Base-by-base conservation (phyloP, 352 stramenopile species). In the Pythium rhizo-oryzae region DNA sequence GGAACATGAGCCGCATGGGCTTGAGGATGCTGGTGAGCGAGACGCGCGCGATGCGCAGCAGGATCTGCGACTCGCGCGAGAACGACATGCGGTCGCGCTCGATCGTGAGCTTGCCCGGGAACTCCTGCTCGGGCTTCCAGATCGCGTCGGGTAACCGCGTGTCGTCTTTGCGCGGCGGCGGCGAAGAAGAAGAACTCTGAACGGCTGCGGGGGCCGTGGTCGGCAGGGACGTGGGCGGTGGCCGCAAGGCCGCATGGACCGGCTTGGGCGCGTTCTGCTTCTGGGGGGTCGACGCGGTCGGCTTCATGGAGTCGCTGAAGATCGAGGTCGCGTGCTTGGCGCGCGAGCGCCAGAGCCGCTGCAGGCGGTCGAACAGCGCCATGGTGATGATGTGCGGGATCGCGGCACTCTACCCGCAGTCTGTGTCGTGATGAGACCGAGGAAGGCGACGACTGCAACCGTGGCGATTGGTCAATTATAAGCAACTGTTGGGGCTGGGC, bases 91-190 rank as follows among this genome's bases (percentile, higher is more conserved):
- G 74, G 33, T 75, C 56, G 39, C 63, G 72, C 55, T 81, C 58
- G 62, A 86, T 75, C 43, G 76, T 81, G 23, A 73, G 72, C 60
- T 71, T 63, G 11, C 79, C 79, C 2, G 77, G 79, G 60, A 89
- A 89, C 63, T 89, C 81, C 52, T 89, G 76, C 60, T 80, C 72
- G 55, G 75, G 75, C 54, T 84, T 84, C 81, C 81, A 89, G 63
- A 89, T 74, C 25, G 77, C 76, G 52, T 89, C 81, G 41, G 76
- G 71, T 18, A 90, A 65, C 11, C 78, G 77, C 33, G 46, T 19
- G 59, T 65, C 62, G 19, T 62, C 57, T 28, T 69, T 69, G 44
- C 58, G 44, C 19, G 30, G 44, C 33, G 30, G 62, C 33, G 54
- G 53, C 15, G 51, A 8, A 24, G 41, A 19, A 23, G 57, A 19